phyloP scores from a whole-genome alignment of 305 asterid species.

The Plantago coronopus region DNA sequence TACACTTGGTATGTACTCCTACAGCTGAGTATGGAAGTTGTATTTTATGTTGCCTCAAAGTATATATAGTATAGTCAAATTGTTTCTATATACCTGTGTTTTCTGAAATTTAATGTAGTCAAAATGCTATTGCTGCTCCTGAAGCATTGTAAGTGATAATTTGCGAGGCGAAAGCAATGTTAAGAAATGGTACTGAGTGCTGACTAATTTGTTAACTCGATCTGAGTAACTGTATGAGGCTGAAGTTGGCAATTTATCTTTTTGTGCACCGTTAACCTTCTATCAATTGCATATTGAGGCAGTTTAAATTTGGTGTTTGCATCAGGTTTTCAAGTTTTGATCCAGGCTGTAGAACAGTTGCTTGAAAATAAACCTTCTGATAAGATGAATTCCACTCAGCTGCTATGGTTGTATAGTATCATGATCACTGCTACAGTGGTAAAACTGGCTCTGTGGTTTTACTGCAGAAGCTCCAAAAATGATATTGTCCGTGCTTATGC shows the following conservation, averaged over 20 bases:
- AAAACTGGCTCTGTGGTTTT: slow-evolving; percentile 77
- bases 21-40: background rate
- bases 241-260: background rate
- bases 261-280: background rate
- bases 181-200: background rate
- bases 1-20: slow-evolving; percentile 56
- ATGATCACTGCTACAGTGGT: slow-evolving; percentile 71
- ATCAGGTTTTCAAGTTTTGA: slow-evolving; percentile 77
- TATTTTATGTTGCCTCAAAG: background rate
- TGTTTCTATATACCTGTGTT: too few relatives aligned
- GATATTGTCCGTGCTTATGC: slow-evolving; percentile 85
- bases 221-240: background rate
- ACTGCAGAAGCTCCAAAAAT: slow-evolving; percentile 76
- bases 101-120: too few relatives aligned
- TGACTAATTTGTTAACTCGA: background rate
- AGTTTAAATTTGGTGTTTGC: slow-evolving; percentile 2
- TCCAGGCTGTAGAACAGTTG: slow-evolving; percentile 70
- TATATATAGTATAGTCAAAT: background rate
- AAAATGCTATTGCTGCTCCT: too few relatives aligned
- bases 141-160: background rate
- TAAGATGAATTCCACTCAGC: slow-evolving; percentile 50
- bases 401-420: slow-evolving; percentile 64
- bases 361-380: slow-evolving; percentile 42
- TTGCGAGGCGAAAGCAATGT: background rate
- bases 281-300: background rate